Evolutionary conservation across 192 early-diverging fungal species (phyloP).

Genomic region (Spizellomyces punctatus): DNA sequence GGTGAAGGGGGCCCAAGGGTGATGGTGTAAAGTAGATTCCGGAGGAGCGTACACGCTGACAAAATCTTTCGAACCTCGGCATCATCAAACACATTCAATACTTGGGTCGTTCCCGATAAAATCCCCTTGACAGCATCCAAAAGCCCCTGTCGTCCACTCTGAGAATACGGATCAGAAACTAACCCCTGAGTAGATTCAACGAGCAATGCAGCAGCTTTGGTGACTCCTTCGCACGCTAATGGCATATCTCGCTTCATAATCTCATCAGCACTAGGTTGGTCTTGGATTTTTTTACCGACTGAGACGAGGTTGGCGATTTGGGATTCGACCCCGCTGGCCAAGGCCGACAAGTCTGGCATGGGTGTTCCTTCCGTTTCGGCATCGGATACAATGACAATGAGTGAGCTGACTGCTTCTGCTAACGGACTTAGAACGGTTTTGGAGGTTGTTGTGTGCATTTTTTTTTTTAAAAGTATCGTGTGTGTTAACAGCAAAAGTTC

Average conservation of each 20-base stretch:
- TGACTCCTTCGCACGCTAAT: constrained; percentile 43
- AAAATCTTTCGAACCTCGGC: constrained; percentile 53
- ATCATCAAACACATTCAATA: constrained; percentile 52
- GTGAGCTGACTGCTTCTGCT: constrained; percentile 53
- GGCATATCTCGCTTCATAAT: constrained; percentile 47
- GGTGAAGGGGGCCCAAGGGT: not conserved
- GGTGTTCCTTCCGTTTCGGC: constrained; percentile 44
- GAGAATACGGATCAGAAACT: constrained; percentile 41
- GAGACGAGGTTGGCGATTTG: constrained; percentile 49
- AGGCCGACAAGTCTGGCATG: constrained; percentile 48
- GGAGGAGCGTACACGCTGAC: constrained; percentile 16
- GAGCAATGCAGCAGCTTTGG: constrained; percentile 41
- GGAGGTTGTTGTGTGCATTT: constrained; percentile 49
- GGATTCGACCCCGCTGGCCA: constrained; percentile 42
- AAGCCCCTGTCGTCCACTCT: constrained; percentile 39
- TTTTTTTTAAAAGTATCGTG: not conserved
- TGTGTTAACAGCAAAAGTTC: not conserved
- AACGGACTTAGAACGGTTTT: constrained; percentile 53
- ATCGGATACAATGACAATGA: constrained; percentile 56
- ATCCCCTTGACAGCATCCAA: constrained; percentile 57
- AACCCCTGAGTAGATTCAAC: constrained; percentile 38
- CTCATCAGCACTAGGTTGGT: constrained; percentile 40
- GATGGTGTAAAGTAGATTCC: constrained; percentile 23
- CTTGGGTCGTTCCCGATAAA: constrained; percentile 44
- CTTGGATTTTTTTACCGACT: constrained; percentile 39